Conservation (phyloP, 495 filamentous ascomycete genomes). For the Xylaria curta region DNA sequence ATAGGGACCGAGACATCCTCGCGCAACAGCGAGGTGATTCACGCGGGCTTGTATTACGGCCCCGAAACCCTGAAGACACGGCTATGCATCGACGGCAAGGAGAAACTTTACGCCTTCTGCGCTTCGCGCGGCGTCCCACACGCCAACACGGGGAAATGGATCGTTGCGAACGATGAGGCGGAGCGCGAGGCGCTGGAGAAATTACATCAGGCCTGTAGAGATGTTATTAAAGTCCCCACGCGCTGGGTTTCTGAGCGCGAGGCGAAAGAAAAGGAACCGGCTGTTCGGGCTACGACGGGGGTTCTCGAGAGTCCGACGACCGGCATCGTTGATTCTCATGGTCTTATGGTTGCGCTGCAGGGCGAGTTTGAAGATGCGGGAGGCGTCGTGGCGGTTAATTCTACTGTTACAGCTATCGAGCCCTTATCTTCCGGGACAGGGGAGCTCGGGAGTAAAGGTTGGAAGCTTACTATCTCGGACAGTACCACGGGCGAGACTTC, state of each 20-base stretch:
- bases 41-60: conserved; percentile 94
- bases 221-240: conserved; percentile 71
- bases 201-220: conserved; percentile 69
- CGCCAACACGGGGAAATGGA: conserved; percentile 86
- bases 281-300: conserved; percentile 72
- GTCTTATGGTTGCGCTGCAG: conserved; percentile 79
- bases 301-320: conserved; percentile 83
- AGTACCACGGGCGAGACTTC: conserved; percentile 52
- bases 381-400: conserved; percentile 72
- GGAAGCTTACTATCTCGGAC: conserved; percentile 53
- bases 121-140: conserved; percentile 68
- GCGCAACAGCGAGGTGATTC: conserved; percentile 96
- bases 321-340: conserved; percentile 89
- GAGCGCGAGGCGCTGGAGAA: conserved; percentile 71
- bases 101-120: conserved; percentile 83
- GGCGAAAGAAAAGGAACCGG: conserved; percentile 71
- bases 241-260: conserved; percentile 68
- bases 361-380: conserved; percentile 77
- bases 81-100: conserved; percentile 78
- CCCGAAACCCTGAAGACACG: conserved; percentile 75
- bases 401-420: conserved; percentile 64
- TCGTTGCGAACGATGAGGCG: conserved; percentile 79
- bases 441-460: conserved; percentile 52
- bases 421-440: conserved; percentile 50
- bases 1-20: conserved; percentile 91